Percentiles rank a stretch among this genome's conserved stretches.
phyloP scores from a whole-genome alignment of 176 grass and related monocot genomes.

The Carex scoparia region DNA sequence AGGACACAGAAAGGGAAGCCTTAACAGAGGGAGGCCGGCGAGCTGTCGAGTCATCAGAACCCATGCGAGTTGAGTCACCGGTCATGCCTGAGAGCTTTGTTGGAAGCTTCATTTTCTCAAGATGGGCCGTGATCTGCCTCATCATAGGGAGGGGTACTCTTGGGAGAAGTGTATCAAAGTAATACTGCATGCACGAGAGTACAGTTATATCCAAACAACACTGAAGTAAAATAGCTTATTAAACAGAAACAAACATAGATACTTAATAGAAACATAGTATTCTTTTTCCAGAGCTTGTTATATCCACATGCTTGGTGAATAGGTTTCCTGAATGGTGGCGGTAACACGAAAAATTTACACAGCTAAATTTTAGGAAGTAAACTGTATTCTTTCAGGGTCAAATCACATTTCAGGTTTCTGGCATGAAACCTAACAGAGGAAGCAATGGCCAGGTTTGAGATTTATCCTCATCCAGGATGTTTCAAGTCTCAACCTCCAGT shows the following conservation, averaged over 20 bases:
- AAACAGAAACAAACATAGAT: not conserved
- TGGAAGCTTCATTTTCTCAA: conserved; percentile 87
- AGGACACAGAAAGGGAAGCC: conserved; percentile 90
- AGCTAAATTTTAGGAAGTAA: not conserved
- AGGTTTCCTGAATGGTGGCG: not conserved
- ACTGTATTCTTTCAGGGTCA: not conserved
- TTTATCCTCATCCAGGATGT: not conserved
- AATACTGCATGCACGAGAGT: conserved; percentile 56
- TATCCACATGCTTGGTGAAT: not conserved
- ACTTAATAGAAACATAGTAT: not conserved
- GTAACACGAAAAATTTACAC: not conserved
- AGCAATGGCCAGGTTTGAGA: not conserved
- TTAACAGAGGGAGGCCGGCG: conserved; percentile 91
- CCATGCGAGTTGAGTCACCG: conserved; percentile 79
- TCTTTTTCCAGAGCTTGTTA: not conserved
- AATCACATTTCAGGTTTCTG: not conserved
- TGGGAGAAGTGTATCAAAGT: conserved; percentile 92
- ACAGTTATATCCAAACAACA: conserved; percentile 7
- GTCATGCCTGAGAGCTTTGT: conserved; percentile 75
- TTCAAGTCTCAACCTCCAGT: not conserved
- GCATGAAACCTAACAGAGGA: not conserved
- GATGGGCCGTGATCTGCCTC: conserved; percentile 60
- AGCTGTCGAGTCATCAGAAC: conserved; percentile 70
- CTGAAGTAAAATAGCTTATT: not conserved
- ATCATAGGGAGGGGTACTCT: conserved; percentile 71